Conservation (phyloP, 257 asterid genomes). For the Solanum phureja region DNA sequence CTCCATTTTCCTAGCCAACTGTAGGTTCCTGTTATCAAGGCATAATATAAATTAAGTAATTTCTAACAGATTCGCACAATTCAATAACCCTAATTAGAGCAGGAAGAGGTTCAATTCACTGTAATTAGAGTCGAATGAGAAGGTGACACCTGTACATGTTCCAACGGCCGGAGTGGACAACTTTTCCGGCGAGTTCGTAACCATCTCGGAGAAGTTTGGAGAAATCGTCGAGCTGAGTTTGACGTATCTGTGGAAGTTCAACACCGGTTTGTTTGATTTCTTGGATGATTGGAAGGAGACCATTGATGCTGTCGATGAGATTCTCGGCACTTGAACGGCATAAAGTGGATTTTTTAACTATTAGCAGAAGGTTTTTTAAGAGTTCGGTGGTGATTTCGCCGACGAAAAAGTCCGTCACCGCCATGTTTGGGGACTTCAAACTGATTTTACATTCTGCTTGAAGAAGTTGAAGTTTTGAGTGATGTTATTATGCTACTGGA, state of each 20-base stretch:
- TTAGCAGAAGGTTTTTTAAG: constrained; percentile 45
- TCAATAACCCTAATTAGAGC: background rate
- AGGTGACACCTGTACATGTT: constrained; percentile 30
- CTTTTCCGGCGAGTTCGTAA: constrained; percentile 49
- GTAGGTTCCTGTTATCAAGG: constrained; percentile 21
- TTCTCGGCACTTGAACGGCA: constrained; percentile 71
- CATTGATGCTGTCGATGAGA: constrained; percentile 35
- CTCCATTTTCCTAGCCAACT: constrained; percentile 69
- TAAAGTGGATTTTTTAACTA: constrained; percentile 39
- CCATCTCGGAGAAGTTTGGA: constrained; percentile 54
- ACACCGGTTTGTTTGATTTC: constrained; percentile 72
- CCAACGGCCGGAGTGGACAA: constrained; percentile 62
- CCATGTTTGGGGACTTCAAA: constrained; percentile 33
- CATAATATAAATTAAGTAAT: background rate
- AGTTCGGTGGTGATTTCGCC: constrained; percentile 89
- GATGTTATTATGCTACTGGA: background rate
- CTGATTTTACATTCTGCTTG: background rate
- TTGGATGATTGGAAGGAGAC: constrained; percentile 60
- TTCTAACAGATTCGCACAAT: background rate
- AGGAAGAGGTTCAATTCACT: background rate
- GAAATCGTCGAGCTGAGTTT: constrained; percentile 63
- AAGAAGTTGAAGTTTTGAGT: background rate
- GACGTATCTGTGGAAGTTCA: constrained; percentile 77
- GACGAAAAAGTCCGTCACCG: constrained; percentile 73
- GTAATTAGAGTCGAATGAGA: background rate